Evolutionary conservation across 176 grass and related monocot species (phyloP), one percentile per base, ranked within the genome.

Genomic region (Saccharum officinarum): DNA sequence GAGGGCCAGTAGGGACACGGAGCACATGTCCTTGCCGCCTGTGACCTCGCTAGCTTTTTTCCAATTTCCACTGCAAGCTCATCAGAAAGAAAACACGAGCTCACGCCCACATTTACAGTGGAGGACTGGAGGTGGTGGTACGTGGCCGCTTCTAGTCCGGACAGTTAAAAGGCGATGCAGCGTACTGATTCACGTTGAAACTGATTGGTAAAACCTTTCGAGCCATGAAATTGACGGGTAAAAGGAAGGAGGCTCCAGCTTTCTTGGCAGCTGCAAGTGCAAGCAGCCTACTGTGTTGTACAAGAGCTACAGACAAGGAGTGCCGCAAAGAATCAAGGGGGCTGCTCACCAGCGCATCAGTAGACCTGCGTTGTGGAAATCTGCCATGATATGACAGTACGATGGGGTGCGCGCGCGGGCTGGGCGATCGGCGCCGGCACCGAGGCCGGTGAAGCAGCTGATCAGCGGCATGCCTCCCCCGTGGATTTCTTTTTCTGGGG

Each of bases 1-100:
- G 61, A 28, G 62, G 62, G 80, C 80, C 69, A 75, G 75, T 84
- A 83, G 61, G 75, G 89, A 90, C 84, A 87, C 84, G 84, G 18
- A 83, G 84, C 89, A 84, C 85, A 80, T 84, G 84, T 40, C 67
- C 79, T 37, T 78, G 42, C 23, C 72, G 20, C 71, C 47, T 54
- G 49, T 74, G 45, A 26, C 20, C 86, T 7, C 6, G 0, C 78
- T 39, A 41, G 76, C 63, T 33, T 46, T 33, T 46, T 31, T 20
- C 22, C 55, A n/a, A 59, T 60, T 25, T 25, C 57, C 57, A 61
- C 20, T 10, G 55, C 55, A 3, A 60, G 54, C 55, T n/a, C 55
- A 3, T 22, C 18, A 26, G 8, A 62, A 23, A 26, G 9, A 9
- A 26, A 23, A 38, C 71, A 54, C 11, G 31, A 55, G 31, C 38